These are phyloP conservation scores for Pleurotus citrinopileatus DNA, from an alignment of 768 basidiomycete species.

Conservation along the genomic window DNA sequence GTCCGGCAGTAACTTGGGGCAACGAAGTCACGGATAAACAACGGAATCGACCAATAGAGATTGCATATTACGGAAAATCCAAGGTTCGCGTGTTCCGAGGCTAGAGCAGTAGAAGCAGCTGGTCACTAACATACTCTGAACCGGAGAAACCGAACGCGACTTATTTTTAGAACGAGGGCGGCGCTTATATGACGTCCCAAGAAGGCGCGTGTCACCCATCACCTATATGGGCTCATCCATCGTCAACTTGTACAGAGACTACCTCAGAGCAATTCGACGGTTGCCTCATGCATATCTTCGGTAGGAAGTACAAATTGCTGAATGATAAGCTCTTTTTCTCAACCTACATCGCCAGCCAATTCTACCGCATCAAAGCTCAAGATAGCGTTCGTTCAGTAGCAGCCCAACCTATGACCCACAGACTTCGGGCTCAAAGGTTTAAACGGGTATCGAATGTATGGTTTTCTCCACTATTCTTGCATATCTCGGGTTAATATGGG, in stretches of 20 bases:
- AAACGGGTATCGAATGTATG: constrained; percentile 53
- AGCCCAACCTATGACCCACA: constrained; percentile 16
- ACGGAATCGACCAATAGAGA: neutral
- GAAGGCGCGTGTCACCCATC: too few species aligned
- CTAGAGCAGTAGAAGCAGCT: too few species aligned
- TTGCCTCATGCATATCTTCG: constrained; percentile 43
- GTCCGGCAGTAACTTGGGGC: too few species aligned
- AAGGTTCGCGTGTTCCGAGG: too few species aligned
- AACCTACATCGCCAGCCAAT: constrained; percentile 41
- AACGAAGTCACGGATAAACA: constrained; percentile 1
- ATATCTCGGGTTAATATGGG: constrained; percentile 1
- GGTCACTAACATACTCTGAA: too few species aligned
- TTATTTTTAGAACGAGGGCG: neutral
- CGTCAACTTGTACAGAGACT: constrained; percentile 36
- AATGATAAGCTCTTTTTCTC: constrained; percentile 9
- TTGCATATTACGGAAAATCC: neutral
- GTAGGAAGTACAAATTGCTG: constrained; percentile 21
- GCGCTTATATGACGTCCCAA: too few species aligned
- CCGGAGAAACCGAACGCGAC: too few species aligned
- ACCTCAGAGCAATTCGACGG: constrained; percentile 36
- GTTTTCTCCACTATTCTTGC: neutral
- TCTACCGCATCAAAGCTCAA: constrained; percentile 57
- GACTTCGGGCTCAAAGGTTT: constrained; percentile 36
- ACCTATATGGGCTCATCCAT: constrained; percentile 18
- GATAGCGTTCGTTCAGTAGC: constrained; percentile 57